These are phyloP conservation scores for Aegilops longissima DNA, from an alignment of 176 grass and related monocot species.

Conservation along the genomic window DNA sequence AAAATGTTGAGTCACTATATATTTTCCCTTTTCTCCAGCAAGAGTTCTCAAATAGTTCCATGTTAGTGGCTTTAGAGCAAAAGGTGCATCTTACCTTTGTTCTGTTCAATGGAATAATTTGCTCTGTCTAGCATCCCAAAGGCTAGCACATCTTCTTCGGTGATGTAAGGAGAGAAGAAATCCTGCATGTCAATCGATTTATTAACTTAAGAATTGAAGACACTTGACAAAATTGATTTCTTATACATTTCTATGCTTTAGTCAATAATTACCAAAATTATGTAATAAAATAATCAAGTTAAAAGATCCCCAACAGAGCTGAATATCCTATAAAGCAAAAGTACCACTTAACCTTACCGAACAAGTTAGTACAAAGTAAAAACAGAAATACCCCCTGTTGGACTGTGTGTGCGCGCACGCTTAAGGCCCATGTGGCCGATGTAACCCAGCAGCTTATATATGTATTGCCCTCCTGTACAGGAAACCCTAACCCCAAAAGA, in stretches of 20 bases:
- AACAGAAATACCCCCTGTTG: no score
- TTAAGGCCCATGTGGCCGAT: no score
- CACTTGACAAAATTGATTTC: not conserved
- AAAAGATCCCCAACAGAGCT: no score
- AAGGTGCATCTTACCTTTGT: constrained; percentile 9
- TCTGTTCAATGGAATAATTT: not conserved
- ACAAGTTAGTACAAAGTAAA: no score
- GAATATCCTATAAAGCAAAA: no score
- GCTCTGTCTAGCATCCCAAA: not conserved
- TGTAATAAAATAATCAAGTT: no score
- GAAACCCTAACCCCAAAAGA: no score
- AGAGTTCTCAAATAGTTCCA: not conserved
- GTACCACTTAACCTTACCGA: no score
- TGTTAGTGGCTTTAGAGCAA: not conserved
- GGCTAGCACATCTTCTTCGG: not conserved
- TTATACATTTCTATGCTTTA: not conserved
- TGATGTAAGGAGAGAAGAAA: not conserved
- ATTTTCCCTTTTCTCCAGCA: not conserved
- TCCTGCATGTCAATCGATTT: not conserved
- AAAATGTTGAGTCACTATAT: not conserved
- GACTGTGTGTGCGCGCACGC: no score
- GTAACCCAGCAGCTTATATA: no score
- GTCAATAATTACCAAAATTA: no score
- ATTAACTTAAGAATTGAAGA: not conserved
- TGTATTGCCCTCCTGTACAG: no score